Base-by-base conservation (phyloP, 345 rosid species). In the Clausena lansium region DNA sequence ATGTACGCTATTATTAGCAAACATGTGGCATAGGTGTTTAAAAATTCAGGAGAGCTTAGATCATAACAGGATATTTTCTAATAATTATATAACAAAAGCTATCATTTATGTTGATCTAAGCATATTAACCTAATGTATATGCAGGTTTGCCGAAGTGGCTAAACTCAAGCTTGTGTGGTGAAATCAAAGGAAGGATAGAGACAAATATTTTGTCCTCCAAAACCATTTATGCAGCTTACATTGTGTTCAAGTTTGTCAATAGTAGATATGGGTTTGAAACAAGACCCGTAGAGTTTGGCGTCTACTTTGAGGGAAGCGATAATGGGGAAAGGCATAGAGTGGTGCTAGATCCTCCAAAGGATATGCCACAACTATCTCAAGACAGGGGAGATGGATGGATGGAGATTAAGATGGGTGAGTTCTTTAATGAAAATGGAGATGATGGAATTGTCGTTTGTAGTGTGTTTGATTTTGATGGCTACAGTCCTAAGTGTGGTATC, bases 401-500 rank as follows among this genome's bases (percentile, higher is more conserved):
- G 76, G 87, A 89, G 78, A 63, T 84, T 11, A 78, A 82, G 73
- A 72, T 87, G 80, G 92, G 90, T 57, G 81, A 78, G 4, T 85
- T 80, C 57, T 82, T 77, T n/a, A 85, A 81, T 67, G 81, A 78
- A 8, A 50, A 59, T 67, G 85, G 81, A 41, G 87, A 85, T 24
- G 72, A 74, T 61, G 82, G 86, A 41, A 41, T 4, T 10, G 14
- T 41, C 1, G 11, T 41, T 41, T 41, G 47, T 10, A 41, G 47
- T 30, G 32, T 30, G 32, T 41, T 41, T 10, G 47, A 41, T 41
- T 41, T 10, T 10, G 14, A 41, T 41, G 47, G 47, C 47, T 10
- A 0, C 14, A 41, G 4, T 41, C 14, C 14, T 41, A 41, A 41
- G 47, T 4, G 10, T 10, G 47, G 47, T 41, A 41, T 41, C 47